Base-by-base conservation (phyloP, 164 flowering plant genomes). In the Santalum album region DNA sequence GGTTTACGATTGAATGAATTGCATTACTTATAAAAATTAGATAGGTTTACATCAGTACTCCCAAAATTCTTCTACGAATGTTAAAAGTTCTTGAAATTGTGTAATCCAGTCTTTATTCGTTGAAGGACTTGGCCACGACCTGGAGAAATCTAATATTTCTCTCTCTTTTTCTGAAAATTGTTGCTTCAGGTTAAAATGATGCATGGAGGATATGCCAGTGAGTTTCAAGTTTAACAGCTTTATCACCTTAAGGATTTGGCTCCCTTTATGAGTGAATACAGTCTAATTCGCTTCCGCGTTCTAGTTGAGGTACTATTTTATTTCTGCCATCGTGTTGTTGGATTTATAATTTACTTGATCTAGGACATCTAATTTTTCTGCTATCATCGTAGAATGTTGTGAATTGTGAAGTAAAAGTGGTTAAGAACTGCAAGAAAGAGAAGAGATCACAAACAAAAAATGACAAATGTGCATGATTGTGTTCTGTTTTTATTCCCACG, bases 171-270 rank as follows among this genome's bases (percentile, higher is more conserved):
- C n/a, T n/a, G n/a, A n/a, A n/a, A n/a, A n/a, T n/a, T n/a, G n/a
- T n/a, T 59, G 16, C 61, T 58, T 51, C 66, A 81, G 82, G 68
- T 53, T 64, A 67, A 66, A 45, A 64, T 17, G 51, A 69, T 55
- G 63, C 11, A 61, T 24, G 55, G 15, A 16, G 71, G 35, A 48
- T 53, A 63, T 56, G 48, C 50, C 18, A 5, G 18, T 16, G 86
- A 60, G 17, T 63, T 64, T 79, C 82, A 23, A 74, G 71, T 55
- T 78, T 90, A 46, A 79, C 82, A 1, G 91, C 96, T 58, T 61
- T 90, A 29, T 83, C 86, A 0, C 95, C 95, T 9, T 69, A 78
- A 90, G 75, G 96, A 92, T 21, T 71, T 92, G 80, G 77, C 84
- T 48, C 82, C 82, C 32, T 78, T 63, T 55, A 65, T 87, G 78